Evolutionary conservation across 2,329 filamentous ascomycete species (phyloP).

Genomic region (Hypoxylon sp.): DNA sequence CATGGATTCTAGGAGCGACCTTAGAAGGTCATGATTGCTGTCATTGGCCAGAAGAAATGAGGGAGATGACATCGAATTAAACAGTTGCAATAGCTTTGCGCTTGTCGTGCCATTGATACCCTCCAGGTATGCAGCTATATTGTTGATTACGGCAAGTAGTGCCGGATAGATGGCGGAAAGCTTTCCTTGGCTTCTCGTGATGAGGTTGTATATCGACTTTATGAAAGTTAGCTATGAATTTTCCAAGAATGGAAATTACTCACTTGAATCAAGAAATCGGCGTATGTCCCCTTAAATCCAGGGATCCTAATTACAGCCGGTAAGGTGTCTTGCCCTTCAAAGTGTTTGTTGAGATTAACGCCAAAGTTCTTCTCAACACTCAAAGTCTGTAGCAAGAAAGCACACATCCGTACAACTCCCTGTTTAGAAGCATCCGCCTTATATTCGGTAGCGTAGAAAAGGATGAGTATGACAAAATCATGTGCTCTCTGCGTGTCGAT

Average conservation of each 20-base stretch:
- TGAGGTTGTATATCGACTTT: slow-evolving; percentile 90
- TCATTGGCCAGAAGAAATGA: slow-evolving; percentile 94
- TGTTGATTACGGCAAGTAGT: slow-evolving; percentile 91
- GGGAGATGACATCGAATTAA: slow-evolving; percentile 92
- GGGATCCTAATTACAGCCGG: slow-evolving; percentile 84
- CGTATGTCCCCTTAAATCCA: slow-evolving; percentile 90
- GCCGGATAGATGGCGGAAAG: slow-evolving; percentile 93
- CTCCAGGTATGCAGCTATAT: slow-evolving; percentile 88
- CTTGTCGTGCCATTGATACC: slow-evolving; percentile 81
- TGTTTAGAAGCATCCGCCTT: slow-evolving; percentile 89
- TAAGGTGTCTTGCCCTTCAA: slow-evolving; percentile 89
- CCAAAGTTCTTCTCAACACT: slow-evolving; percentile 95
- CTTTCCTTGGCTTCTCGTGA: slow-evolving; percentile 91
- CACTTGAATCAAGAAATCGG: slow-evolving; percentile 92
- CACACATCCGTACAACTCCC: slow-evolving; percentile 94
- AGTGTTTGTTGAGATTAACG: slow-evolving; percentile 87
- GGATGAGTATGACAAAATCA: slow-evolving; percentile 89
- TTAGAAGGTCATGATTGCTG: slow-evolving; percentile 85
- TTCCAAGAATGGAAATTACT: slow-evolving; percentile 53
- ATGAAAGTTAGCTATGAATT: slow-evolving; percentile 43
- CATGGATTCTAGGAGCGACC: slow-evolving; percentile 87
- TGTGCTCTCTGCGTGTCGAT: slow-evolving; percentile 95
- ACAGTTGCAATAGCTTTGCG: slow-evolving; percentile 87
- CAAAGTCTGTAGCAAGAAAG: slow-evolving; percentile 95
- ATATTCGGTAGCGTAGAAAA: slow-evolving; percentile 94